Conservation (phyloP, 148 eudicot species). For the Vaccinium macrocarpon region DNA sequence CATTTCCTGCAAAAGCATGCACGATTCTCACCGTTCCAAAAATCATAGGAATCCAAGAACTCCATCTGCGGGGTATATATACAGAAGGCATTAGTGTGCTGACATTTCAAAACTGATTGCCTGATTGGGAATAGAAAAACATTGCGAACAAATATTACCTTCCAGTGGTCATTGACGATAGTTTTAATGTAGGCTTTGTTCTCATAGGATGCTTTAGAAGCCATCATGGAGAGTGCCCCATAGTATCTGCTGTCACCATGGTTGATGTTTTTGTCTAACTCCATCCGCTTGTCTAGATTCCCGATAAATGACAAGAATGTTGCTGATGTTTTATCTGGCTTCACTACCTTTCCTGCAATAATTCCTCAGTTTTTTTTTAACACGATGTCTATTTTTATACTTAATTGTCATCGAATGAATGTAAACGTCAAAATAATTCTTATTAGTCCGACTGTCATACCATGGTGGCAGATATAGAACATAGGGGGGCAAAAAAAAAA, state of each 20-base stretch:
- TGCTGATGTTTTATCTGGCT: slow-evolving; percentile 21
- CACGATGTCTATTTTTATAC: no score
- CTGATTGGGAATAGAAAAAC: background rate
- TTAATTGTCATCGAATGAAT: no score
- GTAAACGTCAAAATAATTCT: no score
- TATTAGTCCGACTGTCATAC: no score
- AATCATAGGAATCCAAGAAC: slow-evolving; percentile 50
- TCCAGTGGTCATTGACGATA: slow-evolving; percentile 46
- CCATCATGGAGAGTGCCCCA: slow-evolving; percentile 57
- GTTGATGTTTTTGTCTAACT: slow-evolving; percentile 39
- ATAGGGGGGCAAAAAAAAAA: no score
- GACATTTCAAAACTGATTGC: background rate
- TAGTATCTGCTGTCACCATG: slow-evolving; percentile 45
- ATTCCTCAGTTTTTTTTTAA: background rate
- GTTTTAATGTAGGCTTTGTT: slow-evolving; percentile 32
- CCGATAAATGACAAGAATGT: slow-evolving; percentile 37
- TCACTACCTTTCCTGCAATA: slow-evolving; percentile 29
- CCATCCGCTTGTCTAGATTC: slow-evolving; percentile 38
- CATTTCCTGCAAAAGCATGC: background rate
- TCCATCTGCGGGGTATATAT: slow-evolving; percentile 55
- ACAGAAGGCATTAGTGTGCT: background rate
- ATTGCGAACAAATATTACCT: slow-evolving; percentile 29
- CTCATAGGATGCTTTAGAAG: slow-evolving; percentile 69
- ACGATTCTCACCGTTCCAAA: slow-evolving; percentile 57
- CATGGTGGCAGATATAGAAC: no score